Conservation (phyloP, 371 early-diverging fungal genomes). For the Smittium mucronatum region DNA sequence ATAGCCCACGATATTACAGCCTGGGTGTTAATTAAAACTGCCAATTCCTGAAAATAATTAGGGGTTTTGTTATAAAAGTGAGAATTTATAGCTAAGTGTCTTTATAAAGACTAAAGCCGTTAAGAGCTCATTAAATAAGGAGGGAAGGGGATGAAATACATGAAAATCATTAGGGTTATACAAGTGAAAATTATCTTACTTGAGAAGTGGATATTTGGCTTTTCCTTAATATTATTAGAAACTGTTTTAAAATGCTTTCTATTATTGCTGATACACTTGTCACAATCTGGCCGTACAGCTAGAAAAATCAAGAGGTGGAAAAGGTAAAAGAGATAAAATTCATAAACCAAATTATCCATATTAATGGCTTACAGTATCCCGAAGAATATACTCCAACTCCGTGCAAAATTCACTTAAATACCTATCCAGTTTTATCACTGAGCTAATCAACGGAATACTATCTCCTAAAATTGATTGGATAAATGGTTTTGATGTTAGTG, state of each 20-base stretch:
- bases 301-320: too few relatives aligned
- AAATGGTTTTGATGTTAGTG: too few relatives aligned
- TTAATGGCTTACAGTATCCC: too few relatives aligned
- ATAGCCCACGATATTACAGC: constrained; percentile 35
- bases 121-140: too few relatives aligned
- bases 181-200: too few relatives aligned
- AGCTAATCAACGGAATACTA: constrained; percentile 23
- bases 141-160: too few relatives aligned
- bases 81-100: too few relatives aligned
- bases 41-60: constrained; percentile 26
- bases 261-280: constrained; percentile 29
- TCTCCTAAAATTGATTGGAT: constrained; percentile 21
- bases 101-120: too few relatives aligned
- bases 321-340: too few relatives aligned
- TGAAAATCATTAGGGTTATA: too few relatives aligned
- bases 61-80: too few relatives aligned
- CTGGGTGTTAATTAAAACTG: constrained; percentile 35
- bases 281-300: constrained; percentile 33
- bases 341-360: too few relatives aligned
- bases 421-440: constrained; percentile 37
- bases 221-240: constrained; percentile 24
- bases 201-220: constrained; percentile 1
- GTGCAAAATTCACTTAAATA: constrained; percentile 64
- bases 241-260: constrained; percentile 34
- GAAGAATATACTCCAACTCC: constrained; percentile 38